These are phyloP conservation scores for Chrysopogon serrulatus DNA, from an alignment of 176 grass and related monocot genomes.

Conservation along the genomic window DNA sequence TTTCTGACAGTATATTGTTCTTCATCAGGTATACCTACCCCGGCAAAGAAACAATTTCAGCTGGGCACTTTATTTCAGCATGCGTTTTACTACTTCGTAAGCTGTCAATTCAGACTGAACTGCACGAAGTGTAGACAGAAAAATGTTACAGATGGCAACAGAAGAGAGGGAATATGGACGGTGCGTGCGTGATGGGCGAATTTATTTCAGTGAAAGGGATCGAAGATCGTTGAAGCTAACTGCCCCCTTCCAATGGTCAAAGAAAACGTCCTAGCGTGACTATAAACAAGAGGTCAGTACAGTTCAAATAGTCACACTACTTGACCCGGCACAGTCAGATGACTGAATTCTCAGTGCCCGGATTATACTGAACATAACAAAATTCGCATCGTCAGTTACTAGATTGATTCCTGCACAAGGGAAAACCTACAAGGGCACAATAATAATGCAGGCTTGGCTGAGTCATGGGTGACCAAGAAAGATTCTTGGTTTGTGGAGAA, in stretches of 20 bases:
- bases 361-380: background rate
- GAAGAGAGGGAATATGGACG: background rate
- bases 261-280: background rate
- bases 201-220: background rate
- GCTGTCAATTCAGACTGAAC: background rate
- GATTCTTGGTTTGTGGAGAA: slow-evolving; percentile 1
- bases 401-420: background rate
- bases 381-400: background rate
- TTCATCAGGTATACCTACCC: background rate
- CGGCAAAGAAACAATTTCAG: background rate
- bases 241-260: slow-evolving; percentile 1
- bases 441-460: background rate
- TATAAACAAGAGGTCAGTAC: background rate
- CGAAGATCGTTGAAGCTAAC: slow-evolving; percentile 1
- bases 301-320: background rate
- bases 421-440: background rate
- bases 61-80: background rate
- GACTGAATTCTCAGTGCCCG: background rate
- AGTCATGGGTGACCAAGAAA: slow-evolving; percentile 26
- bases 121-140: background rate
- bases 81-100: background rate
- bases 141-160: background rate
- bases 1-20: background rate
- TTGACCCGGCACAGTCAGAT: slow-evolving; percentile 20
- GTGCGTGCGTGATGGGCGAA: background rate